Evolutionary conservation across 768 basidiomycete species (phyloP).

Genomic region (Podaxis pistillaris): DNA sequence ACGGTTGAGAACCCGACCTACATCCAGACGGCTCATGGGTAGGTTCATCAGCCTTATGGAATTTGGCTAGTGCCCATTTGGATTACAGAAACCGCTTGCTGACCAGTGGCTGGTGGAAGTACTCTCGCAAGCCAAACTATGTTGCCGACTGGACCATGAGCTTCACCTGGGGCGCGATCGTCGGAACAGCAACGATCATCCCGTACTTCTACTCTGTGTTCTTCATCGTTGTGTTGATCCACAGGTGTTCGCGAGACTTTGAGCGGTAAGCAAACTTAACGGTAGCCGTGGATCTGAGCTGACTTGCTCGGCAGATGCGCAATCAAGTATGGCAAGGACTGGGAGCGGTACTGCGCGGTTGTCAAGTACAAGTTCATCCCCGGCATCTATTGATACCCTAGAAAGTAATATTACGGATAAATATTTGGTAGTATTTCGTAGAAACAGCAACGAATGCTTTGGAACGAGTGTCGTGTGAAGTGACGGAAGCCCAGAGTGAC

Average conservation of each 20-base stretch:
- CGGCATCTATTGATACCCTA: conserved; percentile 61
- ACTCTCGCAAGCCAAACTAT: conserved; percentile 95
- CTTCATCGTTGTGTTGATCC: conserved; percentile 90
- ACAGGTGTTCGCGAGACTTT: conserved; percentile 92
- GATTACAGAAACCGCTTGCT: conserved; percentile 76
- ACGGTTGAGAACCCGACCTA: conserved; percentile 83
- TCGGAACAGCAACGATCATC: conserved; percentile 75
- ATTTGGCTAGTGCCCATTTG: not conserved
- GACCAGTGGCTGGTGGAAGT: conserved; percentile 92
- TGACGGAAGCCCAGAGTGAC: not conserved
- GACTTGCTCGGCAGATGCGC: conserved; percentile 54
- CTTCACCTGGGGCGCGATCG: conserved; percentile 79
- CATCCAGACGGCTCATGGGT: conserved; percentile 95
- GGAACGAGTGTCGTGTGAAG: conserved; percentile 9
- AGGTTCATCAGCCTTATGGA: conserved; percentile 17
- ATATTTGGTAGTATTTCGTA: not conserved
- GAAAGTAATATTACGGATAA: not conserved
- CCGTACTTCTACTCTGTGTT: conserved; percentile 97
- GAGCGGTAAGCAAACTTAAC: conserved; percentile 56
- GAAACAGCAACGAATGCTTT: not conserved
- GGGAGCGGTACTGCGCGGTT: conserved; percentile 84
- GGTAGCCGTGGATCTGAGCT: not conserved
- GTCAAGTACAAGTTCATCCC: conserved; percentile 94
- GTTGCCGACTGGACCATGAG: conserved; percentile 90
- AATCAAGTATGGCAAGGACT: conserved; percentile 92